Conservation (phyloP, 331 rosid genomes). For the Malus hybrid region DNA sequence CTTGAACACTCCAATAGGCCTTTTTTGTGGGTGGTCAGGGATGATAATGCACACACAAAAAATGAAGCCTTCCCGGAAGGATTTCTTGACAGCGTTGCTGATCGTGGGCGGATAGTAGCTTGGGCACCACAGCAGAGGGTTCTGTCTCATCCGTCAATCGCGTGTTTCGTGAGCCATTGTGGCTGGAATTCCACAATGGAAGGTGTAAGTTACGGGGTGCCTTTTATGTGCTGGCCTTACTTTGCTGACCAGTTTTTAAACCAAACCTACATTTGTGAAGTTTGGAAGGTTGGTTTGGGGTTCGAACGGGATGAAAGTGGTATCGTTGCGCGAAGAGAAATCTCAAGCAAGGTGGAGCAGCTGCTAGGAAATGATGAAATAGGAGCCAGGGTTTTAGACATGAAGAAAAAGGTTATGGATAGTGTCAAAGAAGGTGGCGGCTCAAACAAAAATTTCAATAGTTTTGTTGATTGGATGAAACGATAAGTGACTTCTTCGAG, state of each 20-base stretch:
- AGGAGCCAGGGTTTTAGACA: no score
- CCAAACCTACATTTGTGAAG: constrained; percentile 29
- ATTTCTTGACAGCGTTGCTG: neutral
- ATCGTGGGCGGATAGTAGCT: constrained; percentile 16
- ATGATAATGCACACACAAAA: constrained; percentile 2
- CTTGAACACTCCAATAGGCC: constrained; percentile 25
- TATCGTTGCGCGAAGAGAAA: constrained; percentile 17
- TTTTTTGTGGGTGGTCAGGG: constrained; percentile 35
- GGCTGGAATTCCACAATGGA: constrained; percentile 50
- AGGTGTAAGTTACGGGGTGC: constrained; percentile 29
- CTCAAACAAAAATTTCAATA: no score
- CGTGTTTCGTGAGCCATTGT: constrained; percentile 42
- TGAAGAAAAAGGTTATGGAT: neutral
- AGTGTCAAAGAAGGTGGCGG: no score
- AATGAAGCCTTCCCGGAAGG: constrained; percentile 7
- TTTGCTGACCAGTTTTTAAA: constrained; percentile 42
- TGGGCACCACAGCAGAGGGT: constrained; percentile 38
- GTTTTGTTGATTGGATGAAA: no score
- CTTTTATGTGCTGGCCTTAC: constrained; percentile 44
- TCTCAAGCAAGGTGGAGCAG: constrained; percentile 3
- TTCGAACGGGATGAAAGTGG: constrained; percentile 11
- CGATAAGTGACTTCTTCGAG: neutral
- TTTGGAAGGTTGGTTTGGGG: constrained; percentile 34
- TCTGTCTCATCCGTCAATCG: constrained; percentile 24
- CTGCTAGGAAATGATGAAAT: no score